Conservation (phyloP, 2,329 filamentous ascomycete genomes). For the Nigrograna mackinnonii region DNA sequence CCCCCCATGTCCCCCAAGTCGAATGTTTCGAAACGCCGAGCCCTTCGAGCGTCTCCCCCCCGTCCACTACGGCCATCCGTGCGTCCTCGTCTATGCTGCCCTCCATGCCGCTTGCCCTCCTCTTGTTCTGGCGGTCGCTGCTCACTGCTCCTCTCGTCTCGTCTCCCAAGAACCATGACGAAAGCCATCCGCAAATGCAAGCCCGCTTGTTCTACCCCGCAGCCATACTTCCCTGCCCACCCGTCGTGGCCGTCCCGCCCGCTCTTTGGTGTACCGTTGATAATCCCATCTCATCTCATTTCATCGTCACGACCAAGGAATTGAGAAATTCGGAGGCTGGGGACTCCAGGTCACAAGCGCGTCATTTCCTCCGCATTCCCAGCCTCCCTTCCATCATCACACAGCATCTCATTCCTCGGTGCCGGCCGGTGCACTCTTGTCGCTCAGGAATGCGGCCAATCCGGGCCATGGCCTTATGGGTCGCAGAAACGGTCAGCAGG, state of each 20-base stretch:
- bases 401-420: slow-evolving; percentile 16
- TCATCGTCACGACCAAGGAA: too few relatives aligned
- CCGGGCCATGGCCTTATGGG: slow-evolving; percentile 16
- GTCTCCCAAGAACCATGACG: slow-evolving; percentile 12
- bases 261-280: too few relatives aligned
- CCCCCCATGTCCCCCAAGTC: too few relatives aligned
- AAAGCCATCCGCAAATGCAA: slow-evolving; percentile 1
- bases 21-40: slow-evolving; percentile 19
- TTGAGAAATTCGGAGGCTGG: slow-evolving; percentile 7
- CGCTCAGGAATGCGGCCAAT: slow-evolving; percentile 8
- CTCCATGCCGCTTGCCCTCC: background rate
- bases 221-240: slow-evolving; percentile 10
- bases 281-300: too few relatives aligned
- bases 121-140: background rate
- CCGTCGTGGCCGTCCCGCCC: too few relatives aligned
- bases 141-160: background rate
- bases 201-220: slow-evolving; percentile 1
- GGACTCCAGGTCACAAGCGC: slow-evolving; percentile 7
- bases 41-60: too few relatives aligned
- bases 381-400: slow-evolving; percentile 11
- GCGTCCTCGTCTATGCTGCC: slow-evolving; percentile 3
- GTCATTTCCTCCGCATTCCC: slow-evolving; percentile 6
- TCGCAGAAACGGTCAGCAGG: slow-evolving; percentile 25
- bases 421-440: slow-evolving; percentile 8
- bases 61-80: too few relatives aligned